Conservation (phyloP, 495 filamentous ascomycete species). For the Aspergillus hancockii region DNA sequence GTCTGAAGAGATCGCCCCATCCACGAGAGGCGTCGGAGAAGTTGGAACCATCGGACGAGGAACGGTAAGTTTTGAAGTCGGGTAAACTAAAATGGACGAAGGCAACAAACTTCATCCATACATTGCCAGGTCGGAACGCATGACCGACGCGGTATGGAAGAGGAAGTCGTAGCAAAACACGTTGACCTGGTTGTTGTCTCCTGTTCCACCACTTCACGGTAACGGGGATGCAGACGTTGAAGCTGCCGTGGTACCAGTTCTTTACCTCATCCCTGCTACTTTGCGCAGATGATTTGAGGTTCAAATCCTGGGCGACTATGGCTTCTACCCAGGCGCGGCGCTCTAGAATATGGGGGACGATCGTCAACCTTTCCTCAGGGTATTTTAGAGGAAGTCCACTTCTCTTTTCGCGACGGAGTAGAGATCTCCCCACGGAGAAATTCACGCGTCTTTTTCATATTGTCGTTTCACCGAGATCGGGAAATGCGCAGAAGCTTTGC, state of each 20-base stretch:
- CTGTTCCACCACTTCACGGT: slow-evolving; percentile 15
- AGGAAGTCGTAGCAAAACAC: slow-evolving; percentile 34
- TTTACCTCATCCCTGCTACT: slow-evolving; percentile 22
- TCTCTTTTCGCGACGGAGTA: no score
- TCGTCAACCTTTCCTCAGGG: background rate
- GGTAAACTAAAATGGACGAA: background rate
- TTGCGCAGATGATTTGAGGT: background rate
- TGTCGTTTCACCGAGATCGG: no score
- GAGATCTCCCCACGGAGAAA: no score
- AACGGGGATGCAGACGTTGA: slow-evolving; percentile 41
- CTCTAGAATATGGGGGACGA: background rate
- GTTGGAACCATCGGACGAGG: background rate
- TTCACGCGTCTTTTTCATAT: no score
- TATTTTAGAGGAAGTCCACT: slow-evolving; percentile 47
- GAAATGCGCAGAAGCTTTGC: no score
- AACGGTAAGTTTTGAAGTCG: background rate
- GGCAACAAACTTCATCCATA: background rate
- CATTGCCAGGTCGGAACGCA: slow-evolving; percentile 28
- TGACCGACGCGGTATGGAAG: slow-evolving; percentile 38
- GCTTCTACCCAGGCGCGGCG: background rate
- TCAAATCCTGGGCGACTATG: slow-evolving; percentile 5
- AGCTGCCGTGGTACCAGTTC: slow-evolving; percentile 40
- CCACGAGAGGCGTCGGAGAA: background rate
- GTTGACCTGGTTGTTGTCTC: slow-evolving; percentile 10
- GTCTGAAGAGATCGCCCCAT: background rate